A percentile compares a stretch with the other conserved stretches of the same genome.
These are phyloP conservation scores for Guadua angustifolia DNA, from an alignment of 176 grass and related monocot species.

Conservation along the genomic window DNA sequence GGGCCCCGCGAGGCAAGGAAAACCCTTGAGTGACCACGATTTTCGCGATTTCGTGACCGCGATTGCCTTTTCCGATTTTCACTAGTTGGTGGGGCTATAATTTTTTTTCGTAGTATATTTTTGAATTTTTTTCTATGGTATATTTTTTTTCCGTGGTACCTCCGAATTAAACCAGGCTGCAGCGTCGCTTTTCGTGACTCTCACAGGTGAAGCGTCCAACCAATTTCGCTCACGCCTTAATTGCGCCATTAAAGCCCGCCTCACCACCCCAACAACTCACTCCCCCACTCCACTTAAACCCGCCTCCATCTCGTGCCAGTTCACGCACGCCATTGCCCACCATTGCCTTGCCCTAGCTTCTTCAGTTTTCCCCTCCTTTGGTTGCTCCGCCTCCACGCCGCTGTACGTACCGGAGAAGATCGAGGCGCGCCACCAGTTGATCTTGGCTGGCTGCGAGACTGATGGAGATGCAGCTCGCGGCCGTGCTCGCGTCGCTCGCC, in stretches of 20 bases:
- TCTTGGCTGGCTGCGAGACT: neutral
- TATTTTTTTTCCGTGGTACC: no score
- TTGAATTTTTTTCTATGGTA: no score
- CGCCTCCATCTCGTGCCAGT: neutral
- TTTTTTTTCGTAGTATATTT: no score
- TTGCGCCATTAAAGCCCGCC: slow-evolving; percentile 39
- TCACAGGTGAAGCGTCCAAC: slow-evolving; percentile 29
- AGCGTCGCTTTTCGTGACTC: neutral
- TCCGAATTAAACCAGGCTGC: neutral
- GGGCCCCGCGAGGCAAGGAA: no score
- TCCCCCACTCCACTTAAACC: slow-evolving; percentile 49
- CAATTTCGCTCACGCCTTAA: slow-evolving; percentile 46
- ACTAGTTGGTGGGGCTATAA: no score
- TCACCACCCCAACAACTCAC: slow-evolving; percentile 43
- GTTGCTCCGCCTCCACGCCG: slow-evolving; percentile 16
- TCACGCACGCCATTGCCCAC: slow-evolving; percentile 27
- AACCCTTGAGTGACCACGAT: no score
- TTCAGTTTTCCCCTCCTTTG: neutral
- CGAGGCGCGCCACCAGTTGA: neutral
- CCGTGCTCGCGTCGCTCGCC: slow-evolving; percentile 49
- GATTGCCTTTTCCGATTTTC: no score
- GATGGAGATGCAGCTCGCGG: slow-evolving; percentile 56
- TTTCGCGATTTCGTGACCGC: no score
- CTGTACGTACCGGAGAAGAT: neutral
- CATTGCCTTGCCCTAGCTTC: neutral